Evolutionary conservation across 2,329 filamentous ascomycete genomes (phyloP).

Genomic region (Eurotiales sp.): DNA sequence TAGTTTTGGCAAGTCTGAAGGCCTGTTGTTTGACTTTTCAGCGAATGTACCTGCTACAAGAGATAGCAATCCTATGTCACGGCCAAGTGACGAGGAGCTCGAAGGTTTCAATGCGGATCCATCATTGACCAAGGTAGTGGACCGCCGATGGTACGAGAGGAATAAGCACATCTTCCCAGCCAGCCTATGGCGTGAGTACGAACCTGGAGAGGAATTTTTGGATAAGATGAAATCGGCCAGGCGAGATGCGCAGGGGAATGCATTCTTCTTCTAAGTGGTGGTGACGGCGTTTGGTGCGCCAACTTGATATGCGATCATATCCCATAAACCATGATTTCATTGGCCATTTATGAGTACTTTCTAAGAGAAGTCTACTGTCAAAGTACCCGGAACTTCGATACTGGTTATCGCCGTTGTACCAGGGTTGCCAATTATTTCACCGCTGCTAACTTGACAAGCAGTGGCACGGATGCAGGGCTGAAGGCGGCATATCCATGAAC

Average conservation of each 20-base stretch:
- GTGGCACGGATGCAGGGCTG: too few relatives aligned
- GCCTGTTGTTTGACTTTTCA: conserved; percentile 75
- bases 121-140: conserved; percentile 84
- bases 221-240: conserved; percentile 64
- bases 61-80: conserved; percentile 39
- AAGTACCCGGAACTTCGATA: neutral
- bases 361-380: neutral
- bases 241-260: conserved; percentile 83
- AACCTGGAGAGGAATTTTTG: conserved; percentile 74
- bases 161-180: conserved; percentile 99
- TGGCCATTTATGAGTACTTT: too few relatives aligned
- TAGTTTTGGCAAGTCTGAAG: conserved; percentile 69
- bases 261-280: conserved; percentile 70
- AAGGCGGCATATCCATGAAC: too few relatives aligned
- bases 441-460: neutral
- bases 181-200: conserved; percentile 92
- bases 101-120: conserved; percentile 80
- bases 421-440: neutral
- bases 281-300: neutral
- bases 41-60: conserved; percentile 34
- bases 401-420: too few relatives aligned
- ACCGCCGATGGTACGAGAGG: conserved; percentile 91
- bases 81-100: conserved; percentile 49
- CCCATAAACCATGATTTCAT: too few relatives aligned
- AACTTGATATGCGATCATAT: neutral